Evolutionary conservation across 164 flowering plant species (phyloP).

Genomic region (Piper betle): DNA sequence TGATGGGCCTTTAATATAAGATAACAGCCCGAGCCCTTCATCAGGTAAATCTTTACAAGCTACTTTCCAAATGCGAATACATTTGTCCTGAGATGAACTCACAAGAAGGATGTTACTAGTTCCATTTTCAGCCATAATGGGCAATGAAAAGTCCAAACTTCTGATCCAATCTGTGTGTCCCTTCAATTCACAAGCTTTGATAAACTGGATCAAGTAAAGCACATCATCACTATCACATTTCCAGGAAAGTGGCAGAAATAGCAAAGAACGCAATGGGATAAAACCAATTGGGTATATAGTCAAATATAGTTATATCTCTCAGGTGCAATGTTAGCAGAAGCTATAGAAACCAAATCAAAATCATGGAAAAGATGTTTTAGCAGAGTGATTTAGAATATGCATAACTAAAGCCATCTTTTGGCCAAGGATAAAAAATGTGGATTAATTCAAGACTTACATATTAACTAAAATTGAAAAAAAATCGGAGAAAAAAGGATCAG

Average conservation of each 20-base stretch:
- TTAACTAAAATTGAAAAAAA: not conserved
- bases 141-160: slow-evolving; percentile 87
- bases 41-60: slow-evolving; percentile 20
- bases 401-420: not conserved
- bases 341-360: no score
- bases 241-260: no score
- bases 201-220: slow-evolving; percentile 37
- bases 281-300: no score
- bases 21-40: slow-evolving; percentile 46
- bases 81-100: slow-evolving; percentile 94
- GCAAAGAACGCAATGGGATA: no score
- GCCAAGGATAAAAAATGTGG: not conserved
- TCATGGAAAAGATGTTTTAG: no score
- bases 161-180: slow-evolving; percentile 96
- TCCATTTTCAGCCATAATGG: slow-evolving; percentile 26
- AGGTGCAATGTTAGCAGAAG: not conserved
- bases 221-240: no score
- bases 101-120: slow-evolving; percentile 48
- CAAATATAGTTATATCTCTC: no score
- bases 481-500: not conserved
- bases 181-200: slow-evolving; percentile 75
- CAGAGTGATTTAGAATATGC: not conserved
- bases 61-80: slow-evolving; percentile 91
- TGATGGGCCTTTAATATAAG: slow-evolving; percentile 85
- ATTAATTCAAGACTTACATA: not conserved